These are phyloP conservation scores for Ogataea allantospora DNA, from an alignment of 805 yeast species.

Conservation along the genomic window DNA sequence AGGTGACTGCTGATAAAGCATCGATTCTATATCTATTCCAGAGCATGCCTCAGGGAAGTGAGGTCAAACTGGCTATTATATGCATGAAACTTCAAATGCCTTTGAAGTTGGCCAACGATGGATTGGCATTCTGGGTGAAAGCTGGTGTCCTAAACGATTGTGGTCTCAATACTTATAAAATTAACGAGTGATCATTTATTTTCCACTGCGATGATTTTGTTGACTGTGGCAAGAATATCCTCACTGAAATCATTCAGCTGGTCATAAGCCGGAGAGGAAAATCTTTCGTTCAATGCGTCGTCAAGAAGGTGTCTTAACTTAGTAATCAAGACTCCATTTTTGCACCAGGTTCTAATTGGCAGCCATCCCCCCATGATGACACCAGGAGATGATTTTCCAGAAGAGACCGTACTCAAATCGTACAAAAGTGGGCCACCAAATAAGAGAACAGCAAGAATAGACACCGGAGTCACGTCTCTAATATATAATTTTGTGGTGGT, in stretches of 20 bases:
- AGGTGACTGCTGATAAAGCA: constrained; percentile 71
- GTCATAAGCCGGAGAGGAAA: constrained; percentile 47
- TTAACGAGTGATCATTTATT: constrained; percentile 36
- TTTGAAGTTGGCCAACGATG: constrained; percentile 36
- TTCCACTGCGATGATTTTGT: constrained; percentile 30
- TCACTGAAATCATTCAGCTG: constrained; percentile 26
- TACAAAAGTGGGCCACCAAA: constrained; percentile 76
- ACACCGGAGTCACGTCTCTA: constrained; percentile 77
- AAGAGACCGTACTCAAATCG: constrained; percentile 43
- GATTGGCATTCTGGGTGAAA: constrained; percentile 62
- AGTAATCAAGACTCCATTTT: constrained; percentile 82
- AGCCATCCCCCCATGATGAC: constrained; percentile 86
- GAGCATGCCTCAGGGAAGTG: constrained; percentile 22
- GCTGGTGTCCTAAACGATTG: constrained; percentile 50
- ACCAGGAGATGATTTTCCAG: constrained; percentile 68
- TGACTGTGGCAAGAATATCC: constrained; percentile 41
- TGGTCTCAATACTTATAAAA: constrained; percentile 36
- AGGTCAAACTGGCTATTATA: constrained; percentile 31
- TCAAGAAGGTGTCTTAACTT: constrained; percentile 67
- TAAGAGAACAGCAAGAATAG: constrained; percentile 66
- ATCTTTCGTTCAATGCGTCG: constrained; percentile 57
- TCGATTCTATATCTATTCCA: constrained; percentile 42
- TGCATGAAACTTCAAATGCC: constrained; percentile 44
- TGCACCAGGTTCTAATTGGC: constrained; percentile 90
- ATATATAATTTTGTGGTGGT: constrained; percentile 65